Percentiles rank a stretch among this genome's conserved stretches.
phyloP scores from a whole-genome alignment of 2,329 filamentous ascomycete species.

The Paramyrothecium sp. region DNA sequence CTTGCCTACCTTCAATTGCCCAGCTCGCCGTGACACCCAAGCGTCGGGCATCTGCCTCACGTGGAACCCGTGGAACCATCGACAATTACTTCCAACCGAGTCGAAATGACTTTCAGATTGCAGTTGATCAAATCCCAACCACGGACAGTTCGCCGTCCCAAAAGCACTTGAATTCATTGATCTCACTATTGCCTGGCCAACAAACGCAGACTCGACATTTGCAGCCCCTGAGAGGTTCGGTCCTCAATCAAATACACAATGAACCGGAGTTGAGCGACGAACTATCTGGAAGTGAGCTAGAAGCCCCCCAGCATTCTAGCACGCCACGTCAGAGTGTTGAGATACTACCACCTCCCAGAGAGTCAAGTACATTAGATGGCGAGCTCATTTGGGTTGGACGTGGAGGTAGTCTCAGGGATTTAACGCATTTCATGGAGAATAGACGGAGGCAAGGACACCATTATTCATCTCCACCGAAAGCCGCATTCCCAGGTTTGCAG shows the following conservation, averaged over 20 bases:
- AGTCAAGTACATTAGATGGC: no score
- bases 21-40: neutral
- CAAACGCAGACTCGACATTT: constrained; percentile 9
- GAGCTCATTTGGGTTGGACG: no score
- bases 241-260: constrained; percentile 14
- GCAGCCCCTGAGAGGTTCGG: constrained; percentile 10
- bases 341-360: no score
- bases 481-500: neutral
- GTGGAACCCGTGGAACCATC: constrained; percentile 24
- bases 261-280: constrained; percentile 10
- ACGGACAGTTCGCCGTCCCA: neutral
- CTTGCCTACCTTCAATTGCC: constrained; percentile 7
- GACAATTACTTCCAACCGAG: constrained; percentile 26
- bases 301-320: neutral
- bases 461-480: neutral
- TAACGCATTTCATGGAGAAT: no score
- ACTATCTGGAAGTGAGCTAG: neutral
- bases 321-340: no score
- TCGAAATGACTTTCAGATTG: constrained; percentile 26
- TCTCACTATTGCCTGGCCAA: neutral
- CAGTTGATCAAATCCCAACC: constrained; percentile 31
- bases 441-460: no score
- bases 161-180: neutral
- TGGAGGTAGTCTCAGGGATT: no score
- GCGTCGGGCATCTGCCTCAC: constrained; percentile 7